Conservation (phyloP, 2,329 filamentous ascomycete species). For the Aspergillus melleus region DNA sequence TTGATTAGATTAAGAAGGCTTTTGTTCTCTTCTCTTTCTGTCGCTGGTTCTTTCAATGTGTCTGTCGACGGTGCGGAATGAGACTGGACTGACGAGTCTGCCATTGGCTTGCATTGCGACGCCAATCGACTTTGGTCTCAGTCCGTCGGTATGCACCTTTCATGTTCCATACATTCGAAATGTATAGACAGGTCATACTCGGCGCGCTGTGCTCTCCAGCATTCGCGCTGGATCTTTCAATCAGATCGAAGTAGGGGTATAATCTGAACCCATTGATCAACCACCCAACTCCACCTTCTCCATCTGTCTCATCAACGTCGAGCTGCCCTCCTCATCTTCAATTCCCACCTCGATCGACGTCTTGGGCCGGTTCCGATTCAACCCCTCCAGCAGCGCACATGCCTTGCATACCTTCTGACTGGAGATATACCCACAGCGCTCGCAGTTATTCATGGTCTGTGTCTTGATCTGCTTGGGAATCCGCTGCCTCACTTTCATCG, state of each 20-base stretch:
- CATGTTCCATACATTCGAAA: no score
- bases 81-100: no score
- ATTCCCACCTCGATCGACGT: conserved; percentile 46
- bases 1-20: no score
- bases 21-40: no score
- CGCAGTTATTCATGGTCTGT: conserved; percentile 70
- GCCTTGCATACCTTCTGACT: conserved; percentile 94
- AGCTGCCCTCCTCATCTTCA: conserved; percentile 53
- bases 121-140: no score
- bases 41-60: no score
- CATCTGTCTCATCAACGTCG: conserved; percentile 53
- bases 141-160: no score
- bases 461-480: conserved; percentile 50
- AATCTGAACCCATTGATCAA: conserved; percentile 17
- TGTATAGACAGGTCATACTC: no score
- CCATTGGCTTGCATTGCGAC: no score
- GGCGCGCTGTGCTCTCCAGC: background rate
- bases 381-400: conserved; percentile 80
- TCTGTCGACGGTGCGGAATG: no score
- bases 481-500: background rate
- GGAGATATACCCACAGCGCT: conserved; percentile 90
- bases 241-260: background rate
- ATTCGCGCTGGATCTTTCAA: background rate
- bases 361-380: conserved; percentile 71
- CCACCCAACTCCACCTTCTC: conserved; percentile 47